Percentiles rank a stretch among this genome's conserved stretches.
These are phyloP conservation scores for Rubroboletus pulcherrimus DNA, from an alignment of 768 basidiomycete genomes.

Conservation along the genomic window DNA sequence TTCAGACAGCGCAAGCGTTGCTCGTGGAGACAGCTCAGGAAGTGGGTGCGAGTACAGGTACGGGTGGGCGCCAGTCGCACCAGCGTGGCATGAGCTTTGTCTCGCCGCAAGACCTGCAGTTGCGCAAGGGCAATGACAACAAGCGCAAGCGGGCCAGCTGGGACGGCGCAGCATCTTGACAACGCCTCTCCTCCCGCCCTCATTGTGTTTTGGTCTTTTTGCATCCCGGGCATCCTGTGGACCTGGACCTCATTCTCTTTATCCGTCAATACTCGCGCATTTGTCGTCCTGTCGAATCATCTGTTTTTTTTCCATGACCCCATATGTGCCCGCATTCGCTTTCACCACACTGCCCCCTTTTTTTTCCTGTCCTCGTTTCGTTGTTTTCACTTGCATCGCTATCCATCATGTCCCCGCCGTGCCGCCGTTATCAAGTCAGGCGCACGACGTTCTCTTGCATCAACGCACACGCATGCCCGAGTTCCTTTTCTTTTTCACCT, in stretches of 20 bases:
- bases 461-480: constrained; percentile 9
- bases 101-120: constrained; percentile 48
- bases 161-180: constrained; percentile 42
- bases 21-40: constrained; percentile 20
- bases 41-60: neutral
- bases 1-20: constrained; percentile 33
- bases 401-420: constrained; percentile 14
- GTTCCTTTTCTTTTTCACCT: constrained; percentile 1
- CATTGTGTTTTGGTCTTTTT: neutral
- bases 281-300: constrained; percentile 7
- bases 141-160: constrained; percentile 58
- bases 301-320: neutral
- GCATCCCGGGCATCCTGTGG: constrained; percentile 7
- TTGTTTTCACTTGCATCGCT: constrained; percentile 22
- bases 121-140: constrained; percentile 47
- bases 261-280: constrained; percentile 11
- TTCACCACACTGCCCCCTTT: constrained; percentile 7
- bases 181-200: neutral
- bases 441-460: constrained; percentile 12
- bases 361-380: constrained; percentile 3
- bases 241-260: constrained; percentile 8
- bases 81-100: constrained; percentile 52
- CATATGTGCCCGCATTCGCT: constrained; percentile 3
- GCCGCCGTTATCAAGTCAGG: constrained; percentile 6
- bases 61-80: constrained; percentile 25